Percentiles rank a stretch among this genome's conserved stretches.
Evolutionary conservation across 1,284 basidiomycete species (phyloP).

Genomic region (Puccinia horiana): DNA sequence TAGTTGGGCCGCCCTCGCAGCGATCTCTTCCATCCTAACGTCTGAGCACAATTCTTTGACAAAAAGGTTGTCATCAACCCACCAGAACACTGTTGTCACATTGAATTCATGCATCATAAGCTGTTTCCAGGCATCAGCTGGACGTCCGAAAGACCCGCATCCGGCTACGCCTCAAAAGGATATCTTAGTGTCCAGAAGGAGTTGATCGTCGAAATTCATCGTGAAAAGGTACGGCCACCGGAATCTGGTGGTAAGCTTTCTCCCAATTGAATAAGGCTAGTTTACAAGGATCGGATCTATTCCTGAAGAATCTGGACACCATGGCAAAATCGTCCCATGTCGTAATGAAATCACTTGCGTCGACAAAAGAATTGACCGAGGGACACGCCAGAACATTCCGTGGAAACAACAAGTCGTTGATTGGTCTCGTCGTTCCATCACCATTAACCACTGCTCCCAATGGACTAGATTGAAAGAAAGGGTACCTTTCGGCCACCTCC

Average conservation of each 20-base stretch:
- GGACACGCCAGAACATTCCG: too few species aligned
- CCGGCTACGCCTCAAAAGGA: background rate
- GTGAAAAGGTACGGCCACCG: too few species aligned
- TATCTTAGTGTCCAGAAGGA: background rate
- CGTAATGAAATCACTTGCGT: background rate
- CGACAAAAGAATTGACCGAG: background rate
- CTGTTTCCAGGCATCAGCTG: conserved; percentile 14
- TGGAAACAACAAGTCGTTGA: conserved; percentile 1
- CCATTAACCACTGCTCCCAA: too few species aligned
- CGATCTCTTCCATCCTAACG: background rate
- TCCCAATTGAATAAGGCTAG: too few species aligned
- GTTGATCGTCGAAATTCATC: background rate
- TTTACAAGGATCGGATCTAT: background rate
- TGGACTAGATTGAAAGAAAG: conserved; percentile 1
- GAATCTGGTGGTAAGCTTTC: too few species aligned
- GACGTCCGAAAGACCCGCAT: background rate
- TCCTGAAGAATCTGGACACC: background rate
- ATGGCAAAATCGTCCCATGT: background rate
- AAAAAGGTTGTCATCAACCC: too few species aligned
- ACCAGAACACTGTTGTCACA: background rate
- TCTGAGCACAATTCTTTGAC: background rate
- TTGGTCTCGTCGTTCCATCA: background rate
- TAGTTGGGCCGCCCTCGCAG: background rate
- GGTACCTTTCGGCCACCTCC: background rate
- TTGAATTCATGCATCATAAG: conserved; percentile 2